Conservation (phyloP, 2,329 filamentous ascomycete genomes). For the Penicillium palitans region DNA sequence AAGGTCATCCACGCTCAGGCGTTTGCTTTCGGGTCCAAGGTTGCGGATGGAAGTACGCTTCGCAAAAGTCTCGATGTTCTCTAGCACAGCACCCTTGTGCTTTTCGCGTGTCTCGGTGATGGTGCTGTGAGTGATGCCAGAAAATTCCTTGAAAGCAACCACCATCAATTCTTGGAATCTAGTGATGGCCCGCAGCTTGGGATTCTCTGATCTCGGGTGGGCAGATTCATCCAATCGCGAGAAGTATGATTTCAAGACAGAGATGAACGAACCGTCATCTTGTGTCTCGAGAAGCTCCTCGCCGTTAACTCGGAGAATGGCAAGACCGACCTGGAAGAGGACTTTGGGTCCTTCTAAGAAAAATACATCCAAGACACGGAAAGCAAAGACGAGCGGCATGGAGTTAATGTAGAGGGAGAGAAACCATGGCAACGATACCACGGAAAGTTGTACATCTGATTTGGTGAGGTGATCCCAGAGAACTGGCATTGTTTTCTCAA, state of each 20-base stretch:
- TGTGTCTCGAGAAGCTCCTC: slow-evolving; percentile 90
- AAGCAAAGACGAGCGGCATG: slow-evolving; percentile 97
- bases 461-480: slow-evolving; percentile 98
- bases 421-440: slow-evolving; percentile 97
- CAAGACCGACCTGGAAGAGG: slow-evolving; percentile 91
- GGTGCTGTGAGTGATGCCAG: slow-evolving; percentile 88
- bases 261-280: slow-evolving; percentile 96
- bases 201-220: slow-evolving; percentile 91
- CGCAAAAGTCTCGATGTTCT: slow-evolving; percentile 95
- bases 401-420: slow-evolving; percentile 98
- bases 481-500: slow-evolving; percentile 99
- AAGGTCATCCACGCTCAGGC: slow-evolving; percentile 79
- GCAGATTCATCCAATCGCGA: slow-evolving; percentile 90
- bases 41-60: slow-evolving; percentile 96
- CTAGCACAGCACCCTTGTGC: slow-evolving; percentile 91
- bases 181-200: slow-evolving; percentile 90
- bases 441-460: slow-evolving; percentile 93
- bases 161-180: slow-evolving; percentile 98
- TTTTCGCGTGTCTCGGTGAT: slow-evolving; percentile 86
- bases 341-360: slow-evolving; percentile 98
- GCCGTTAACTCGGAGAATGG: slow-evolving; percentile 95
- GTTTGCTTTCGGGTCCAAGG: slow-evolving; percentile 91
- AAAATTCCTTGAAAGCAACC: slow-evolving; percentile 97
- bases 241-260: slow-evolving; percentile 93
- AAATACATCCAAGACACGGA: slow-evolving; percentile 94